These are phyloP conservation scores for Auricularia sp. DNA, from an alignment of 768 basidiomycete genomes.

Conservation along the genomic window DNA sequence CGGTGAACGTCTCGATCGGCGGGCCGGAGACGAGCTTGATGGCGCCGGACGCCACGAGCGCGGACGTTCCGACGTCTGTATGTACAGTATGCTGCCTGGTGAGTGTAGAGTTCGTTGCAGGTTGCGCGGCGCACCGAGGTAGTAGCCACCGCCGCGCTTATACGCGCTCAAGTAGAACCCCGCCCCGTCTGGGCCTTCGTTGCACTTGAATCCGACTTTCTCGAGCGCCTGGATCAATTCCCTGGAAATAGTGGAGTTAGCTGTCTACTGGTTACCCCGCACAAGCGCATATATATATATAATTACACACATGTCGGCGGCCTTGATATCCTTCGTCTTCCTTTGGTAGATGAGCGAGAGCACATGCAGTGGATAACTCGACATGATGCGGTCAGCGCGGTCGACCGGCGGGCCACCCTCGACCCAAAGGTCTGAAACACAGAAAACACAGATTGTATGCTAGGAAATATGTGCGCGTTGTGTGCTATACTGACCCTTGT, in stretches of 20 bases:
- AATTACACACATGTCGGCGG: constrained; percentile 41
- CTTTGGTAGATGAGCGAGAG: constrained; percentile 28
- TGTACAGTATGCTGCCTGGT: too few species aligned
- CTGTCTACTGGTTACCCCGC: too few species aligned
- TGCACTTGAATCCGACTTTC: constrained; percentile 47
- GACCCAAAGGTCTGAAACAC: constrained; percentile 24
- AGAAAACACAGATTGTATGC: too few species aligned
- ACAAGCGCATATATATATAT: neutral
- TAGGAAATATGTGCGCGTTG: too few species aligned
- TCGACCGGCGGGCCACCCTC: constrained; percentile 42
- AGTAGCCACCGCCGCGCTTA: constrained; percentile 51
- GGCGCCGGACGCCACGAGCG: constrained; percentile 54
- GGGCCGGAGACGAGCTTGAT: constrained; percentile 61
- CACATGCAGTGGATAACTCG: constrained; percentile 35
- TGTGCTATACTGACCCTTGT: constrained; percentile 17
- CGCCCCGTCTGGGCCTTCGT: constrained; percentile 39
- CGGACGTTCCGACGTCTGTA: constrained; percentile 47
- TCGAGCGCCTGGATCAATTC: constrained; percentile 46
- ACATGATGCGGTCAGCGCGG: constrained; percentile 39
- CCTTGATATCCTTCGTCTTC: constrained; percentile 34
- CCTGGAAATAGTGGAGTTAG: constrained; percentile 16
- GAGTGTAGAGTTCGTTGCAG: neutral
- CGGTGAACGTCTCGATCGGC: constrained; percentile 36
- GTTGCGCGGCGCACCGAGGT: constrained; percentile 37
- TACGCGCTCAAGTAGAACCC: constrained; percentile 43